A percentile compares a stretch with the other conserved stretches of the same genome.
Evolutionary conservation across 1,284 basidiomycete species (phyloP).

Genomic region (Kwoniella shivajii): DNA sequence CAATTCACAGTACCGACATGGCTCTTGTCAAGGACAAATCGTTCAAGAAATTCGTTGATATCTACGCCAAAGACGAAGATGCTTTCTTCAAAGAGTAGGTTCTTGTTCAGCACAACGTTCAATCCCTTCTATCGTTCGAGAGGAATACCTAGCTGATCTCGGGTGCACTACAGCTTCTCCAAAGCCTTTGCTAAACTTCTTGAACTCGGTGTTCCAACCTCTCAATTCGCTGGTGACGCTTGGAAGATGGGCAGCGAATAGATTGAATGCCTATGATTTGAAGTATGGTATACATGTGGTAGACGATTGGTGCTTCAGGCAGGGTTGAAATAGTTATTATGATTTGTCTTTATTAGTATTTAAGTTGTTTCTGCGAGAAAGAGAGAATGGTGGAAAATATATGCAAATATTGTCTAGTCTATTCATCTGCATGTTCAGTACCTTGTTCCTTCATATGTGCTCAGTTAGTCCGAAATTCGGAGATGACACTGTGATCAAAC

Average conservation of each 20-base stretch:
- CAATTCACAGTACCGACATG: slow-evolving; percentile 65
- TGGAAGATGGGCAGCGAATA: slow-evolving; percentile 67
- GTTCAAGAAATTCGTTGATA: slow-evolving; percentile 81
- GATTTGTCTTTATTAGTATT: background rate
- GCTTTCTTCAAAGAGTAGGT: slow-evolving; percentile 87
- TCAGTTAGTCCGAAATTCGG: background rate
- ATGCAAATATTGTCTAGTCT: too few species aligned
- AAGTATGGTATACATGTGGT: too few species aligned
- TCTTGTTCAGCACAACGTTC: too few species aligned
- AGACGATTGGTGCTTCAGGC: too few species aligned
- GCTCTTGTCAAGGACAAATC: slow-evolving; percentile 80
- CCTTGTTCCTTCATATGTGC: too few species aligned
- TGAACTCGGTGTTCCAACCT: slow-evolving; percentile 82
- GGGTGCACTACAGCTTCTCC: slow-evolving; percentile 65
- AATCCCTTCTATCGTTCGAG: too few species aligned
- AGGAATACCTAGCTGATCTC: too few species aligned
- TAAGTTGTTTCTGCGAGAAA: background rate
- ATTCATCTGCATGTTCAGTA: too few species aligned
- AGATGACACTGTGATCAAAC: too few species aligned
- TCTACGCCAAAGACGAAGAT: slow-evolving; percentile 78
- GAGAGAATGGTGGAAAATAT: background rate
- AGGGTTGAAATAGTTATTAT: too few species aligned
- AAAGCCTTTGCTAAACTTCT: slow-evolving; percentile 72
- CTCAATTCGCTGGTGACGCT: slow-evolving; percentile 72
- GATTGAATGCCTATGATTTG: too few species aligned